phyloP scores from a whole-genome alignment of 176 grass and related monocot genomes.

The Hyparrhenia diplandra region DNA sequence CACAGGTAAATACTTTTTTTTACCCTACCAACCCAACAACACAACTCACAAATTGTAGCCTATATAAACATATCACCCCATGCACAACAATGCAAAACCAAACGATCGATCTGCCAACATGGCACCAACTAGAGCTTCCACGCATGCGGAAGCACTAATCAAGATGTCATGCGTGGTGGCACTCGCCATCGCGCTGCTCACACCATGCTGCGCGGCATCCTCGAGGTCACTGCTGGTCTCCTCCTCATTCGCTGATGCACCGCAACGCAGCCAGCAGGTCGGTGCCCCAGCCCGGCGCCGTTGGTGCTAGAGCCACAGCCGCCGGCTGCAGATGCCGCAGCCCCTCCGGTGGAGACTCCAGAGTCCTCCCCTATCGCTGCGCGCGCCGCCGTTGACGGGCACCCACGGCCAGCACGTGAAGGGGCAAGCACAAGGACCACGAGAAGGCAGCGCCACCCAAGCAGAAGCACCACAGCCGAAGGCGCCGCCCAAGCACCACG shows the following conservation, averaged over 20 bases:
- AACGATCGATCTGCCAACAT: constrained; percentile 1
- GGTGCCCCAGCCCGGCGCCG: background rate
- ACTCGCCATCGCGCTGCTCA: background rate
- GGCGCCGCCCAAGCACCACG: constrained; percentile 37
- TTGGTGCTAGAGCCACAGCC: background rate
- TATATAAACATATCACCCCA: constrained; percentile 16
- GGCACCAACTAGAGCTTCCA: background rate
- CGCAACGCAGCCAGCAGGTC: background rate
- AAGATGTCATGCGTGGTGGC: background rate
- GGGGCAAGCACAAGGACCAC: constrained; percentile 1
- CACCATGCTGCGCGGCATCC: background rate
- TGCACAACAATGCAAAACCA: background rate
- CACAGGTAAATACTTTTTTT: background rate
- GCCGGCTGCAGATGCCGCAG: background rate
- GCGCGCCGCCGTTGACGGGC: background rate
- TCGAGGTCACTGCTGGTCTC: background rate
- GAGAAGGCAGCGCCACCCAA: background rate
- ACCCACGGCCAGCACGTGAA: background rate
- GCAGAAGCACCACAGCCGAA: background rate
- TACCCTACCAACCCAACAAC: background rate
- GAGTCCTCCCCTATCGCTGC: background rate
- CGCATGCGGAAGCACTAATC: no score
- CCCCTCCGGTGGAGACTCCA: background rate
- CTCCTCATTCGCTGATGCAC: background rate
- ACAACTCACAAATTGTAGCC: background rate